These are phyloP conservation scores for Psilocybe sp. DNA, from an alignment of 768 basidiomycete species.

Conservation along the genomic window DNA sequence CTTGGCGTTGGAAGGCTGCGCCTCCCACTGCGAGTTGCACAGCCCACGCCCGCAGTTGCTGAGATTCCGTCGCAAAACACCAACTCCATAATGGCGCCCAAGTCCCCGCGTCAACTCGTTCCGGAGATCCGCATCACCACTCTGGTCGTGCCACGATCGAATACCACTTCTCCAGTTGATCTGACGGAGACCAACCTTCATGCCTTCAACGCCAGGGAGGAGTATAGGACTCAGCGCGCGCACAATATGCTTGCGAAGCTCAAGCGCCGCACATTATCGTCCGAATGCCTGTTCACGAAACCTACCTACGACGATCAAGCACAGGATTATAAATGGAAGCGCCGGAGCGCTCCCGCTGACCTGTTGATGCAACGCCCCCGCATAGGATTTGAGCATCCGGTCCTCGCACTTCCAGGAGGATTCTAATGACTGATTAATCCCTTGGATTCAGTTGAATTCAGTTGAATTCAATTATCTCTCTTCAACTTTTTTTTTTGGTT, in stretches of 20 bases:
- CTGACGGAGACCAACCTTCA: conserved; percentile 53
- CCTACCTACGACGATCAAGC: conserved; percentile 9
- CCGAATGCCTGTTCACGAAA: conserved; percentile 24
- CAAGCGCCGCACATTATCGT: conserved; percentile 49
- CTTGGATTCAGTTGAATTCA: not conserved
- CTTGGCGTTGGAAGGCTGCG: conserved; percentile 38
- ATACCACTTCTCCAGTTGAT: conserved; percentile 38
- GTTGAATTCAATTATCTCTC: too few relatives aligned
- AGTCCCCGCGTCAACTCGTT: conserved; percentile 31
- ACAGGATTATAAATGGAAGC: conserved; percentile 35
- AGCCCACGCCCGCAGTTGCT: conserved; percentile 17
- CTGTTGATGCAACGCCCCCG: conserved; percentile 45
- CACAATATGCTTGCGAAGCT: conserved; percentile 67
- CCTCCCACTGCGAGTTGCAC: conserved; percentile 33
- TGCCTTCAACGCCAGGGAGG: conserved; percentile 51
- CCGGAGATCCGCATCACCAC: conserved; percentile 48
- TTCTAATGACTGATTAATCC: conserved; percentile 35
- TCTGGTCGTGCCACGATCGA: conserved; percentile 43
- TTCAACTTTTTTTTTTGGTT: not conserved
- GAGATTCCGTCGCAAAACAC: not conserved
- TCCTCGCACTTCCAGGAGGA: conserved; percentile 55
- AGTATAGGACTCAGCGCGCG: conserved; percentile 53
- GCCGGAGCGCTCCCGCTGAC: conserved; percentile 66
- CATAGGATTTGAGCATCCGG: conserved; percentile 55
- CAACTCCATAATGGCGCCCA: conserved; percentile 22